Conservation (phyloP, 768 basidiomycete genomes). For the Gymnopilus junonius region DNA sequence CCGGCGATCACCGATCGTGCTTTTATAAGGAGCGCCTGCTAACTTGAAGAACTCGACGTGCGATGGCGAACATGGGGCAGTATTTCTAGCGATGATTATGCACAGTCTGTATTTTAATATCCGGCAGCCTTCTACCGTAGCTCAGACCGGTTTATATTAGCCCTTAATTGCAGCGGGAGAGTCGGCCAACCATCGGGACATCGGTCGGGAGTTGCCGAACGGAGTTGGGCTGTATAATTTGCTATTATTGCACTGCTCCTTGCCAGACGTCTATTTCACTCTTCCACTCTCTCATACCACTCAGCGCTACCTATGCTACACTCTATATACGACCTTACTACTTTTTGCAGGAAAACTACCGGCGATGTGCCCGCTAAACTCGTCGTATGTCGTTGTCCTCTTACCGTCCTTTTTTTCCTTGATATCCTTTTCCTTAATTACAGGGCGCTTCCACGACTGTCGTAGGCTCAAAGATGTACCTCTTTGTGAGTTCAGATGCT, state of each 20-base stretch:
- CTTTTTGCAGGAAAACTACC: constrained; percentile 79
- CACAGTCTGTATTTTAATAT: no score
- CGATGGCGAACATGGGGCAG: not conserved
- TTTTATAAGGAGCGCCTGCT: not conserved
- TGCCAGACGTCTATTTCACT: constrained; percentile 20
- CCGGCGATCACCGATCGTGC: constrained; percentile 19
- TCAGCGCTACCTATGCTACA: constrained; percentile 50
- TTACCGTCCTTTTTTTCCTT: not conserved
- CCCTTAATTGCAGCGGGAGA: not conserved
- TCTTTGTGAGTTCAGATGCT: constrained; percentile 67
- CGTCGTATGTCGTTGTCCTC: constrained; percentile 60
- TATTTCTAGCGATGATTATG: not conserved
- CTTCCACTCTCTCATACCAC: constrained; percentile 13
- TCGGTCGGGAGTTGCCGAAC: constrained; percentile 15
- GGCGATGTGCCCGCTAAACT: constrained; percentile 90
- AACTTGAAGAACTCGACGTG: not conserved
- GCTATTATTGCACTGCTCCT: constrained; percentile 14
- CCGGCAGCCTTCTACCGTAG: no score
- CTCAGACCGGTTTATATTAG: not conserved
- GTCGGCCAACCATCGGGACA: not conserved
- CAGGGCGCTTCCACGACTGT: constrained; percentile 93
- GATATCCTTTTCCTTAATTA: constrained; percentile 13
- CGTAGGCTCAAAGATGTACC: constrained; percentile 84
- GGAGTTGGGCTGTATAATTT: constrained; percentile 13
- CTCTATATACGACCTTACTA: constrained; percentile 89